These are phyloP conservation scores for Hypomyces perniciosus DNA, from an alignment of 2,329 filamentous ascomycete genomes.

Conservation along the genomic window DNA sequence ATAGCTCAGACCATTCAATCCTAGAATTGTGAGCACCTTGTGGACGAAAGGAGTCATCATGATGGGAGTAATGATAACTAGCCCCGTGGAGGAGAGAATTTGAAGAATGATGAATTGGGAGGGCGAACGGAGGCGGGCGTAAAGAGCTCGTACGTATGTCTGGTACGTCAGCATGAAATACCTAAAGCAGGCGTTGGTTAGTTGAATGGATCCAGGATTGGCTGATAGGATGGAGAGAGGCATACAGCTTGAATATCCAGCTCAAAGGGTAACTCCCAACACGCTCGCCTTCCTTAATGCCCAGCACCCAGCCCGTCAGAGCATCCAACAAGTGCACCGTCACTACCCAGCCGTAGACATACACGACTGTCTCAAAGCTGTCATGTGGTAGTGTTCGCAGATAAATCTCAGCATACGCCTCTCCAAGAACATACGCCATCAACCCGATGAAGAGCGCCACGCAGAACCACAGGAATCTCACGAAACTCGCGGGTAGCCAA, in stretches of 20 bases:
- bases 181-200: conserved; percentile 26
- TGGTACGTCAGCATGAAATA: conserved; percentile 67
- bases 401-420: conserved; percentile 64
- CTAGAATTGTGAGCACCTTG: conserved; percentile 46
- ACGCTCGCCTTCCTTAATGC: conserved; percentile 58
- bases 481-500: conserved; percentile 61
- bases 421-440: conserved; percentile 61
- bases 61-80: conserved; percentile 58
- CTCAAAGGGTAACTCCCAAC: conserved; percentile 65
- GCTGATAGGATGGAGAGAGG: conserved; percentile 7
- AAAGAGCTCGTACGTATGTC: conserved; percentile 63
- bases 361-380: conserved; percentile 60
- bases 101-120: conserved; percentile 61
- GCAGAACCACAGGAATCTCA: conserved; percentile 66
- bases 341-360: conserved; percentile 64
- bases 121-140: conserved; percentile 60
- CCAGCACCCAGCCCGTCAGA: conserved; percentile 60
- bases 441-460: conserved; percentile 56
- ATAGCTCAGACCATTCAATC: conserved; percentile 54
- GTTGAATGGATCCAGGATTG: neutral
- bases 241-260: conserved; percentile 65
- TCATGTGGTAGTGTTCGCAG: conserved; percentile 60
- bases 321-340: conserved; percentile 61
- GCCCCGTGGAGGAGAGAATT: conserved; percentile 54
- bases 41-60: conserved; percentile 58